A percentile compares a stretch with the other conserved stretches of the same genome.
Conservation (phyloP, 2,329 filamentous ascomycete species). For the Scedosporium aurantiacum region DNA sequence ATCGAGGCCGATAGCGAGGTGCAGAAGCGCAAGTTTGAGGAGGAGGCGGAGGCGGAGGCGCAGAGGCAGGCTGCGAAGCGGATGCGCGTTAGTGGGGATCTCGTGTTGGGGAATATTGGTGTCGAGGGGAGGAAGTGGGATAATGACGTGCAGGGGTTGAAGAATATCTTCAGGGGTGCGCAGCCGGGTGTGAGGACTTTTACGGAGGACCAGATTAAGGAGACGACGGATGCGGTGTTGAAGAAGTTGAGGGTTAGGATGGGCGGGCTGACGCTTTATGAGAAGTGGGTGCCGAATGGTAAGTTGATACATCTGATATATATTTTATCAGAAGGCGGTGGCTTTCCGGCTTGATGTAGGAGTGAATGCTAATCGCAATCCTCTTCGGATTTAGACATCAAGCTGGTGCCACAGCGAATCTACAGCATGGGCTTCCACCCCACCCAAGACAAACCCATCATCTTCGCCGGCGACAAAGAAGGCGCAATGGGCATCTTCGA, state of each 20-base stretch:
- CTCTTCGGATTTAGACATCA: slow-evolving; percentile 54
- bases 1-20: slow-evolving; percentile 35
- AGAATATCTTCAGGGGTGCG: slow-evolving; percentile 49
- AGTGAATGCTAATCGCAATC: not conserved
- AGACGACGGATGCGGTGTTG: slow-evolving; percentile 66
- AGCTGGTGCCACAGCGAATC: slow-evolving; percentile 77
- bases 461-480: slow-evolving; percentile 91
- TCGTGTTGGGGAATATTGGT: slow-evolving; percentile 65
- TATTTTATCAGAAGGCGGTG: too few relatives aligned
- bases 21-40: slow-evolving; percentile 38
- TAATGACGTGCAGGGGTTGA: slow-evolving; percentile 53
- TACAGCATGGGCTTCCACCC: slow-evolving; percentile 88
- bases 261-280: slow-evolving; percentile 67
- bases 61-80: slow-evolving; percentile 46
- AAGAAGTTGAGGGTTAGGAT: slow-evolving; percentile 65
- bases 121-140: slow-evolving; percentile 73
- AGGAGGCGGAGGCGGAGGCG: slow-evolving; percentile 33
- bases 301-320: too few relatives aligned
- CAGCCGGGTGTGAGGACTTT: slow-evolving; percentile 79
- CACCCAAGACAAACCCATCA: slow-evolving; percentile 68
- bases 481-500: slow-evolving; percentile 88
- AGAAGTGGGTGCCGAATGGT: slow-evolving; percentile 74
- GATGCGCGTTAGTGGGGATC: slow-evolving; percentile 38
- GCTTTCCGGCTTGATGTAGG: not conserved
- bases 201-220: slow-evolving; percentile 67